These are phyloP conservation scores for Inga leiocalycina DNA, from an alignment of 306 rosid species.

Conservation along the genomic window DNA sequence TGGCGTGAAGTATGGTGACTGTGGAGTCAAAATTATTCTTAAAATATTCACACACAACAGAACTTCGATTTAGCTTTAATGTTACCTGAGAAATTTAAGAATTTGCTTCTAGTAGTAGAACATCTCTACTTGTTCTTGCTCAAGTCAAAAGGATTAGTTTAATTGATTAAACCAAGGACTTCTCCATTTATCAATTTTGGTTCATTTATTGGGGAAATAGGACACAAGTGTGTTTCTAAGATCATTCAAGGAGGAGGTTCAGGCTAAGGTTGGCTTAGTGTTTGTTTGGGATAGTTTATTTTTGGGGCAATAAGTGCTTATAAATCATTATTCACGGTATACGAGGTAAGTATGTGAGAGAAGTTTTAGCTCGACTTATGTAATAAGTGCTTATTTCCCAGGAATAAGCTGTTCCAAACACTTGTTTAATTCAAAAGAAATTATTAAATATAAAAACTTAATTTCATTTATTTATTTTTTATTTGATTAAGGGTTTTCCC, in stretches of 20 bases:
- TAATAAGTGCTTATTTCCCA: too few relatives aligned
- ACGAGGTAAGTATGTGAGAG: too few relatives aligned
- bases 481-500: too few relatives aligned
- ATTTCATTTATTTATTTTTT: too few relatives aligned
- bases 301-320: too few relatives aligned
- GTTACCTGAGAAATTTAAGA: neutral
- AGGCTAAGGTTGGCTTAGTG: neutral
- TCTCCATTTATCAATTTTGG: neutral
- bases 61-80: neutral
- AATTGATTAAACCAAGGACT: neutral
- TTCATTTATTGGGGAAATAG: neutral
- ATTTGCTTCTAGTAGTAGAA: neutral
- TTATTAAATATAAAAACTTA: too few relatives aligned
- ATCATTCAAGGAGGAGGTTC: neutral
- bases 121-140: neutral
- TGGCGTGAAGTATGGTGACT: neutral
- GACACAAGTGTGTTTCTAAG: neutral
- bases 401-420: too few relatives aligned
- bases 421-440: neutral
- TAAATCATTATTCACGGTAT: too few relatives aligned
- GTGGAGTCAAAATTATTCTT: neutral
- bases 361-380: too few relatives aligned
- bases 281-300: too few relatives aligned
- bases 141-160: neutral
- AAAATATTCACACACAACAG: neutral